A percentile compares a stretch with the other conserved stretches of the same genome.
Conservation (phyloP, 345 rosid genomes). For the Linum trigynum region DNA sequence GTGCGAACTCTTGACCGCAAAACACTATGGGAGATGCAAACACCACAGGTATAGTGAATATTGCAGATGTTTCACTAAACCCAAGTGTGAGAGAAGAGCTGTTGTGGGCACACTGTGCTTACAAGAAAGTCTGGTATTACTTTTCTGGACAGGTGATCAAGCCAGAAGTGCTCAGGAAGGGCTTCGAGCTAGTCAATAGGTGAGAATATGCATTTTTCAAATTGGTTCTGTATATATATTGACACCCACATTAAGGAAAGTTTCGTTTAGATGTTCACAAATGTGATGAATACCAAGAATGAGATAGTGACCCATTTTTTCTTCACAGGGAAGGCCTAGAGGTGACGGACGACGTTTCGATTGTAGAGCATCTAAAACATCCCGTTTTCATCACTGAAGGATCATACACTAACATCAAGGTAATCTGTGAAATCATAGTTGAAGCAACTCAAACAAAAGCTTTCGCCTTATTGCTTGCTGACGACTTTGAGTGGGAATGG, state of each 20-base stretch:
- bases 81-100: background rate
- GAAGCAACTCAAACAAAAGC: too few relatives aligned
- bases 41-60: slow-evolving; percentile 62
- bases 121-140: background rate
- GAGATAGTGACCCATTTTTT: background rate
- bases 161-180: slow-evolving; percentile 65
- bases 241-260: too few relatives aligned
- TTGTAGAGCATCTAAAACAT: slow-evolving; percentile 84
- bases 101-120: background rate
- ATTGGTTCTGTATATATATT: too few relatives aligned
- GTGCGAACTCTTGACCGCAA: slow-evolving; percentile 80
- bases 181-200: slow-evolving; percentile 89
- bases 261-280: too few relatives aligned
- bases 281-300: too few relatives aligned
- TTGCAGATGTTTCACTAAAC: too few relatives aligned
- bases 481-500: background rate
- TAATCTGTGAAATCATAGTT: background rate
- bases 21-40: slow-evolving; percentile 97
- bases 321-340: slow-evolving; percentile 66
- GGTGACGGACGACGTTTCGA: slow-evolving; percentile 91
- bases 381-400: slow-evolving; percentile 83
- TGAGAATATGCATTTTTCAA: background rate
- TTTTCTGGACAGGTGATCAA: slow-evolving; percentile 51
- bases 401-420: slow-evolving; percentile 93
- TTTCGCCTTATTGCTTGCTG: background rate